Evolutionary conservation across 1,139 yeast genomes (phyloP).

Genomic region (Protomyces lactucae-debilis): DNA sequence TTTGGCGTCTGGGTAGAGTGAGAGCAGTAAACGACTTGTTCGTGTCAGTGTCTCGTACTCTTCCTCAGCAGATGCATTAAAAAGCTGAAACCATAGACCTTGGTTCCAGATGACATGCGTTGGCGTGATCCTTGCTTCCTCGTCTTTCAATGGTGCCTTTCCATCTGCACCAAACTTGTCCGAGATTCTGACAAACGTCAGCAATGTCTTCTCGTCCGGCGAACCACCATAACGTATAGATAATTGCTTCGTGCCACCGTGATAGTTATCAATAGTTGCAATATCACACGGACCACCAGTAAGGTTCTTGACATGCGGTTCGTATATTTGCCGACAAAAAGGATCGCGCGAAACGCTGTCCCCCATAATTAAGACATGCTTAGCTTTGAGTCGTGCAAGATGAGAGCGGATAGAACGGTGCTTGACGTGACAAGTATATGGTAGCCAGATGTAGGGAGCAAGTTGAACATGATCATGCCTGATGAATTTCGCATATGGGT

Average conservation of each 20-base stretch:
- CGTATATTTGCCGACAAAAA: too few relatives aligned
- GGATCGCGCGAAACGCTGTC: too few relatives aligned
- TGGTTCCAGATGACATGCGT: background rate
- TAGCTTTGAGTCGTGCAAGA: too few relatives aligned
- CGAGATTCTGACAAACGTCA: background rate
- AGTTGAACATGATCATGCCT: too few relatives aligned
- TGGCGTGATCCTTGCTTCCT: background rate
- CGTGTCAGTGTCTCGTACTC: background rate
- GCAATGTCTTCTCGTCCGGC: background rate
- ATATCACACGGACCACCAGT: too few relatives aligned
- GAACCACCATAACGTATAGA: background rate
- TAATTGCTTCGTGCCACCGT: background rate
- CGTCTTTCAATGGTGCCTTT: background rate
- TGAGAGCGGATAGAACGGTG: too few relatives aligned
- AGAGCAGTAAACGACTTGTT: background rate
- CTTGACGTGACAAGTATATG: too few relatives aligned
- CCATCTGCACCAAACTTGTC: background rate
- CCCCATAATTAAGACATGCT: too few relatives aligned
- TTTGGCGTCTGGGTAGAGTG: background rate
- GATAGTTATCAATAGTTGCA: too few relatives aligned
- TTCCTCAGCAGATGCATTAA: background rate
- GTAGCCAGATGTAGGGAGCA: too few relatives aligned
- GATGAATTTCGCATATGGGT: too few relatives aligned
- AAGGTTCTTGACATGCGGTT: too few relatives aligned
- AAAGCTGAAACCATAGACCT: background rate